phyloP scores from a whole-genome alignment of 1,284 basidiomycete genomes.

The Cutaneotrichosporon sp. region DNA sequence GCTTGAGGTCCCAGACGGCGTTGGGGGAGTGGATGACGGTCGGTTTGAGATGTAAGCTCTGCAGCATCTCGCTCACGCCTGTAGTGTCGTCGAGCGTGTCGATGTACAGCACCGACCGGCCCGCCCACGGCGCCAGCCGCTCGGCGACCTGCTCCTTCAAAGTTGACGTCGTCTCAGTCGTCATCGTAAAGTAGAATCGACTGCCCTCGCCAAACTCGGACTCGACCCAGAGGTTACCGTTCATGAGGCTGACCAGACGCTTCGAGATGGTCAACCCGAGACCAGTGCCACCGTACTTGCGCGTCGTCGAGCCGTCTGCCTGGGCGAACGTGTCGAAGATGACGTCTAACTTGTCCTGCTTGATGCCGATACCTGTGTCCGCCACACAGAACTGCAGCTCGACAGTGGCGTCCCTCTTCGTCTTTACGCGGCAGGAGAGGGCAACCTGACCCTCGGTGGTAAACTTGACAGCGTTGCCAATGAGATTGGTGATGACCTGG shows the following conservation, averaged over 20 bases:
- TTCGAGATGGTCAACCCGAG: conserved; percentile 94
- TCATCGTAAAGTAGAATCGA: conserved; percentile 93
- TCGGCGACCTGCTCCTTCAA: conserved; percentile 66
- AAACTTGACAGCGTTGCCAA: conserved; percentile 90
- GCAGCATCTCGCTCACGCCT: conserved; percentile 74
- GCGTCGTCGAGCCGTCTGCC: conserved; percentile 89
- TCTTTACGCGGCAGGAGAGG: conserved; percentile 70
- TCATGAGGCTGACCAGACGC: conserved; percentile 94
- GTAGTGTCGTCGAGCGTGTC: conserved; percentile 79
- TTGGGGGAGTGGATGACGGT: conserved; percentile 73
- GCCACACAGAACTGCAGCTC: conserved; percentile 96
- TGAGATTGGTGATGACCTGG: conserved; percentile 80
- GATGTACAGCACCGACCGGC: conserved; percentile 75
- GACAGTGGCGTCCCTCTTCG: conserved; percentile 71
- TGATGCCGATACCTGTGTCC: conserved; percentile 98
- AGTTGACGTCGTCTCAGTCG: conserved; percentile 58
- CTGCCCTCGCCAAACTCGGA: conserved; percentile 87
- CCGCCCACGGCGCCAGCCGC: conserved; percentile 74
- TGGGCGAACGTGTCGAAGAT: conserved; percentile 99
- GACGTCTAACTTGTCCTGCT: conserved; percentile 95
- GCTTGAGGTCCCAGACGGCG: conserved; percentile 67
- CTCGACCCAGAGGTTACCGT: conserved; percentile 98
- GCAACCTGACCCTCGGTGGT: conserved; percentile 91
- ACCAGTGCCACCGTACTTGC: conserved; percentile 98
- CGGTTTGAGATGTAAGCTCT: conserved; percentile 77